A percentile compares a stretch with the other conserved stretches of the same genome.
Evolutionary conservation across 2,329 filamentous ascomycete genomes (phyloP).

Genomic region (Penicillium sp.): DNA sequence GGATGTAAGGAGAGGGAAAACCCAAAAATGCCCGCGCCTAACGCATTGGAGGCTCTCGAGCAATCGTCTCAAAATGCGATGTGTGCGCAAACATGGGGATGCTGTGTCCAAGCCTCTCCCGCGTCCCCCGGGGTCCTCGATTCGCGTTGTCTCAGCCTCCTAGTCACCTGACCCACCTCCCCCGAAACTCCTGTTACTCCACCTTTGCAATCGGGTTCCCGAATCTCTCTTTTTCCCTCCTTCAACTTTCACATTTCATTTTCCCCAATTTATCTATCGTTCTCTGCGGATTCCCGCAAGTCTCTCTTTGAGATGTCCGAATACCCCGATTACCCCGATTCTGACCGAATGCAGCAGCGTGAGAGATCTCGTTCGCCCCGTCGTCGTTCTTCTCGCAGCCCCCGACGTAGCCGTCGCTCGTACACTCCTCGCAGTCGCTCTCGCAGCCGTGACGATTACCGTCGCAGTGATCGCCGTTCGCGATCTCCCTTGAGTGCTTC

Average conservation of each 20-base stretch:
- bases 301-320: conserved; percentile 21
- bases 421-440: conserved; percentile 79
- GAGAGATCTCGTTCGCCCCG: conserved; percentile 70
- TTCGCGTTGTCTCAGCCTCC: conserved; percentile 12
- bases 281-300: conserved; percentile 1
- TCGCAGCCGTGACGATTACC: conserved; percentile 75
- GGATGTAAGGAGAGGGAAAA: neutral
- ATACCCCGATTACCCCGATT: conserved; percentile 26
- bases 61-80: neutral
- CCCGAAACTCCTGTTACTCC: conserved; percentile 6
- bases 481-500: conserved; percentile 81
- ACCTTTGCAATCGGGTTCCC: conserved; percentile 7
- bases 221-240: neutral
- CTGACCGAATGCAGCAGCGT: conserved; percentile 64
- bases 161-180: conserved; percentile 23
- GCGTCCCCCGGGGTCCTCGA: conserved; percentile 20
- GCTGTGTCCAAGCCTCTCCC: neutral
- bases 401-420: conserved; percentile 72
- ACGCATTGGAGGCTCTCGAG: neutral
- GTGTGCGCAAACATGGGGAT: neutral
- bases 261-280: neutral
- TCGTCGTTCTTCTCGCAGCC: conserved; percentile 74
- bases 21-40: neutral
- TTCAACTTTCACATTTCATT: neutral
- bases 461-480: conserved; percentile 72